Base-by-base conservation (phyloP, 257 asterid species). In the Nicotiana noctiflora region DNA sequence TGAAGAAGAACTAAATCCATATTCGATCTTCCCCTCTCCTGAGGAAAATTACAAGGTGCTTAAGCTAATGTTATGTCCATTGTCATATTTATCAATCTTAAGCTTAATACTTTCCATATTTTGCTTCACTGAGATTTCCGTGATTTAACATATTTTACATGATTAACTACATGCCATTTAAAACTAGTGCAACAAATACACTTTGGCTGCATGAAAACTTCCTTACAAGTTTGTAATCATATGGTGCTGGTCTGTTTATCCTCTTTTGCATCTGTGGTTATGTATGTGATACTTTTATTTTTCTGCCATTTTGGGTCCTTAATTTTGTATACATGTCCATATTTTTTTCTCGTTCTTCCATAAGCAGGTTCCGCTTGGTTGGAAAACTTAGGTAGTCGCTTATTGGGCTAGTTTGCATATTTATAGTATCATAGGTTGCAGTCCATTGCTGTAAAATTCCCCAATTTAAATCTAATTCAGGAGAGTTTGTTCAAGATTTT, bases 1-100 rank as follows among this genome's bases (percentile, higher is more conserved):
- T 64, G 97, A 95, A 85, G 99, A 92, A 89, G 99, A 93, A 84
- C 59, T 88, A 55, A 93, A 95, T 86, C 99, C 99, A 15, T 95
- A 82, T 85, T 78, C 87, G 51, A 85, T 92, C 83, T 95, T 95
- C 85, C 98, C 98, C 67, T 85, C 97, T 74, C 97, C 98, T 29
- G 89, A 87, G 81, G 93, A 95, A 83, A 95, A 95, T 87, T 83
- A 87, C 64, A 91, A 95, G 99, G 98, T 93, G 81, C 23, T 59
- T 64, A 44, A 63, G 32, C 27, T 32, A 23, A 21, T 53, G 57
- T 52, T 62, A 46, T 29, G 23, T 72, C 59, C 77, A 21, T 72
- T 72, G 6, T n/a, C 17, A 55, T 44, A 19, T 70, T 70, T 70
- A 0, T 70, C 34, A 37, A 34, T 44, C 59, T 44, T 70, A 44